These are phyloP conservation scores for Akanthomyces dipterigenus DNA, from an alignment of 2,329 filamentous ascomycete genomes.

Conservation along the genomic window DNA sequence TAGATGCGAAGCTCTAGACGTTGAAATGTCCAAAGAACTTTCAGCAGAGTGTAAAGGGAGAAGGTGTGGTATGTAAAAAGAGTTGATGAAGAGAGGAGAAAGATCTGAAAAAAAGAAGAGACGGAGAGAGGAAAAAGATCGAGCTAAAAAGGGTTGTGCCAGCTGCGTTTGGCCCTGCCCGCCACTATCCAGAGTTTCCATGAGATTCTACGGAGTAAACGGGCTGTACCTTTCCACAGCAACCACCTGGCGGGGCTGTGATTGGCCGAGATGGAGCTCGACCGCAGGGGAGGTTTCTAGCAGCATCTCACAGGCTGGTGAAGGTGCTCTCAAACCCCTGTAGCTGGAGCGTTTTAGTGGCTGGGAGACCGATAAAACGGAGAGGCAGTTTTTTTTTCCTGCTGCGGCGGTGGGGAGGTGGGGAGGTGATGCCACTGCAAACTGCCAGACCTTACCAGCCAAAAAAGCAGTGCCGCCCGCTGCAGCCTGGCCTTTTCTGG, in stretches of 20 bases:
- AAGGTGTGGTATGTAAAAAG: conserved; percentile 15
- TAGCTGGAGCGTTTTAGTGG: background rate
- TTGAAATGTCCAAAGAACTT: conserved; percentile 21
- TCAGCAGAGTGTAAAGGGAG: conserved; percentile 19
- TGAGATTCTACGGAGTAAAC: conserved; percentile 33
- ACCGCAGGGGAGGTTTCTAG: conserved; percentile 9
- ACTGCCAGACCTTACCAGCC: background rate
- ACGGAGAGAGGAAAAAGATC: conserved; percentile 15
- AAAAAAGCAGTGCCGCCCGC: background rate
- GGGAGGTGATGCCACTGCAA: background rate
- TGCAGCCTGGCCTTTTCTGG: background rate
- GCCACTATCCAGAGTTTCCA: conserved; percentile 33
- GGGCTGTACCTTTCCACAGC: conserved; percentile 23
- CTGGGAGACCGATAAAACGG: background rate
- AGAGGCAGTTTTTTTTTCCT: background rate
- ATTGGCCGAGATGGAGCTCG: conserved; percentile 14
- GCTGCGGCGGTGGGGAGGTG: background rate
- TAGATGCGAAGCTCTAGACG: conserved; percentile 15
- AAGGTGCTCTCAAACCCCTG: background rate
- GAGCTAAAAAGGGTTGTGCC: conserved; percentile 30
- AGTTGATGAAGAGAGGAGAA: conserved; percentile 15
- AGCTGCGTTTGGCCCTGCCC: conserved; percentile 21
- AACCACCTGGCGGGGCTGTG: conserved; percentile 14
- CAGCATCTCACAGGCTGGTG: background rate
- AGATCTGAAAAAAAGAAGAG: conserved; percentile 18